Conservation (phyloP, 164 flowering plant genomes). For the Vitis rotundifolia region DNA sequence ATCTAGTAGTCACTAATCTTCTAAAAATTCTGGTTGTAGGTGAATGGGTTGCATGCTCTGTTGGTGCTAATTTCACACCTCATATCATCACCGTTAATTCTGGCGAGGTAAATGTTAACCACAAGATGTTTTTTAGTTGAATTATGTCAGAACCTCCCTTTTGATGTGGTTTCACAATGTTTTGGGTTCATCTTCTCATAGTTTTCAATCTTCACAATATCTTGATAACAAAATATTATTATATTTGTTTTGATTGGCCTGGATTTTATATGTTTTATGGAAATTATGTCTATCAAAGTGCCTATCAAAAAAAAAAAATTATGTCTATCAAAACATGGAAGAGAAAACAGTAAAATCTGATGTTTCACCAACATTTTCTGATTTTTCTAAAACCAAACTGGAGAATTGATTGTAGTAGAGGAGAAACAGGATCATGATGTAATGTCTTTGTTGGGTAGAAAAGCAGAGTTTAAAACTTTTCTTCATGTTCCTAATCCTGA, state of each 20-base stretch:
- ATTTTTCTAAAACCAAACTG: background rate
- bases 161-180: background rate
- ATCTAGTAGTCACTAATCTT: constrained; percentile 10
- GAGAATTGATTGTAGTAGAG: background rate
- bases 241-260: background rate
- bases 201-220: too few species aligned
- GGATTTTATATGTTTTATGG: background rate
- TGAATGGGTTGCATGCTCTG: constrained; percentile 77
- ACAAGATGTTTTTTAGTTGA: too few species aligned
- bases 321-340: background rate
- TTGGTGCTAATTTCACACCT: constrained; percentile 83
- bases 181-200: too few species aligned
- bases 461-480: background rate
- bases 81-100: constrained; percentile 81
- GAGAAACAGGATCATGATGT: background rate
- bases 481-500: background rate
- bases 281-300: background rate
- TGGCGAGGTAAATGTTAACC: constrained; percentile 64
- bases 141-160: background rate
- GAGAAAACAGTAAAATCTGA: background rate
- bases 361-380: background rate
- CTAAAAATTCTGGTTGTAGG: constrained; percentile 40
- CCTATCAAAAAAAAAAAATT: background rate
- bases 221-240: background rate
- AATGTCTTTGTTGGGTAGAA: too few species aligned